Percentiles rank a stretch among this genome's conserved stretches.
phyloP scores from a whole-genome alignment of 148 eudicot genomes.

The Camellia sinensis region DNA sequence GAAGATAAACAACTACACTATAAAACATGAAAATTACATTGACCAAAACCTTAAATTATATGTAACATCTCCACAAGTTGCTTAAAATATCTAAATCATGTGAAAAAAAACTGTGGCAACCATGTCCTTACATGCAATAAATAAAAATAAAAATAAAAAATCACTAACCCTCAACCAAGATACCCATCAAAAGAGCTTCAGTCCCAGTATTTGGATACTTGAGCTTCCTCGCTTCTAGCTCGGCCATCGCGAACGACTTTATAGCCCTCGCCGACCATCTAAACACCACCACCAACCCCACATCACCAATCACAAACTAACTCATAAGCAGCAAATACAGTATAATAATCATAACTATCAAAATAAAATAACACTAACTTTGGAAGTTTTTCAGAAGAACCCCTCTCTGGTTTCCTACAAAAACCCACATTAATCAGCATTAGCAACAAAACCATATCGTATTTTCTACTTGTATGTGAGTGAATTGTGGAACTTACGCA shows the following conservation, averaged over 20 bases:
- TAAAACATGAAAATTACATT: background rate
- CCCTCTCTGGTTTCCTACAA: conserved; percentile 62
- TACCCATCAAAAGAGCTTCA: conserved; percentile 84
- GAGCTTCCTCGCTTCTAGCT: conserved; percentile 84
- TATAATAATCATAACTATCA: background rate
- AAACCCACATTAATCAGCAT: conserved; percentile 9
- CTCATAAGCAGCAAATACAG: background rate
- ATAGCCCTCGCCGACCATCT: conserved; percentile 94
- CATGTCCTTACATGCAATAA: background rate
- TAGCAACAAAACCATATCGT: background rate
- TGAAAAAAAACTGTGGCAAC: background rate
- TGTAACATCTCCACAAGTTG: background rate
- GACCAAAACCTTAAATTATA: background rate
- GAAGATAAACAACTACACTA: background rate
- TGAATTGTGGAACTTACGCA: conserved; percentile 29
- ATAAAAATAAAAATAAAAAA: background rate
- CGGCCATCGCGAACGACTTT: conserved; percentile 72
- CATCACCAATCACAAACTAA: conserved; percentile 16
- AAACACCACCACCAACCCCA: conserved; percentile 14
- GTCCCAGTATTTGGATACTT: conserved; percentile 79
- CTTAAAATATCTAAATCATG: background rate
- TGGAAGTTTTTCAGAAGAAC: conserved; percentile 47
- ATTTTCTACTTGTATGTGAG: background rate
- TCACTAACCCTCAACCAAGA: conserved; percentile 82
- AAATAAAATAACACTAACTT: conserved; percentile 49